Conservation (phyloP, 768 basidiomycete genomes). For the Lactarius indigo region DNA sequence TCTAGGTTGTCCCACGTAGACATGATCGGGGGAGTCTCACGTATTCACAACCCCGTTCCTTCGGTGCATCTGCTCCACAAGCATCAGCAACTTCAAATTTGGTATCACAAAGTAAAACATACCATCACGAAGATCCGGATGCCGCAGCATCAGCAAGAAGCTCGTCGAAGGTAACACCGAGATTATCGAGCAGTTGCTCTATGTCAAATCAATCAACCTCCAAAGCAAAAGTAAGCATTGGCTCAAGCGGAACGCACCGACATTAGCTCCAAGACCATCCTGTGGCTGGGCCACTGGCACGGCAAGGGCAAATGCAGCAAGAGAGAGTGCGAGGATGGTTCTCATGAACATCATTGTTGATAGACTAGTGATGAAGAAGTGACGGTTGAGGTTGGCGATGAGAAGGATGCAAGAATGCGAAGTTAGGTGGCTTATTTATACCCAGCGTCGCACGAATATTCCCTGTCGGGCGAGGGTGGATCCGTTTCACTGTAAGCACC, state of each 20-base stretch:
- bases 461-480: too few species aligned
- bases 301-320: background rate
- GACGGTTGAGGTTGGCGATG: background rate
- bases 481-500: too few species aligned
- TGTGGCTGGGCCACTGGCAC: background rate
- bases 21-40: too few species aligned
- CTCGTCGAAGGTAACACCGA: too few species aligned
- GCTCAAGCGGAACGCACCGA: background rate
- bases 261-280: background rate
- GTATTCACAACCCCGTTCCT: too few species aligned
- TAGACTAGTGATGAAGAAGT: background rate
- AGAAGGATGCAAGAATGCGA: background rate
- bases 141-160: too few species aligned
- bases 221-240: background rate
- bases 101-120: too few species aligned
- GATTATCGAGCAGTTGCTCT: background rate
- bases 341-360: background rate
- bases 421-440: background rate
- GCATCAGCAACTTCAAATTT: too few species aligned
- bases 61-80: too few species aligned
- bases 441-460: background rate
- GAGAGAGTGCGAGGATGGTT: background rate
- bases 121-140: too few species aligned
- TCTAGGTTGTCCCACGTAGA: too few species aligned
- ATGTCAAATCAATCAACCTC: background rate